Base-by-base conservation (phyloP, 371 early-diverging fungal species). In the Basidiobolus meristosporus region DNA sequence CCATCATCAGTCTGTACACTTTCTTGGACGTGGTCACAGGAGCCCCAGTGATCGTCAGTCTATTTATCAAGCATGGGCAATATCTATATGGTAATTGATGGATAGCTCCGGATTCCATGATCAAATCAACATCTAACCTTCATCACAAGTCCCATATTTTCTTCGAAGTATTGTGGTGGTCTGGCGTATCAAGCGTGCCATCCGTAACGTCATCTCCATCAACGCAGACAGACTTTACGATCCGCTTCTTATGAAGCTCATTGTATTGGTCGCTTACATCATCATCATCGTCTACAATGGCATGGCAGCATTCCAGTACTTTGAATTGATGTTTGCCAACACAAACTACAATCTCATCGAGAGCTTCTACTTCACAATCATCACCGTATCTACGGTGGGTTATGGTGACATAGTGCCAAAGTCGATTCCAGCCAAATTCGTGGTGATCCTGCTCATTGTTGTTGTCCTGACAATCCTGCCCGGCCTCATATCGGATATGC, bases 401-500 rank as follows among this genome's bases (percentile, higher is more conserved):
- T 84, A 81, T 45, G 85, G 85, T 23, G 84, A 84, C 46, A 71
- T 84, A 19, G 71, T 77, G 0, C 69, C 82, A 2, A 53, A 62
- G 22, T 63, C 77, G 0, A 51, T 58, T 4, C 65, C 61, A 2
- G 73, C 72, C 30, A 56, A 69, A 38, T n/a, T 73, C 2, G 73
- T 78, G 7, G 66, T 80, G 49, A 68, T 84, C 54, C 5, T 70
- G 2, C 44, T 81, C 18, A 82, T 84, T 43, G 52, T 78, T 19
- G 61, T 73, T 3, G 62, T 77, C 11, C 51, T 84, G 26, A 62
- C 68, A 4, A 50, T 78, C 7, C 41, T 83, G 4, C 81, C 79
- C 2, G 57, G 62, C 18, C 44, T 80, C 21, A 56, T 75, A 31
- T 53, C 65, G 2, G 65, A 63, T 38, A 57, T 64, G 0, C 44